Conservation (phyloP, 1,284 basidiomycete genomes). For the Mrakiaceae sp. region DNA sequence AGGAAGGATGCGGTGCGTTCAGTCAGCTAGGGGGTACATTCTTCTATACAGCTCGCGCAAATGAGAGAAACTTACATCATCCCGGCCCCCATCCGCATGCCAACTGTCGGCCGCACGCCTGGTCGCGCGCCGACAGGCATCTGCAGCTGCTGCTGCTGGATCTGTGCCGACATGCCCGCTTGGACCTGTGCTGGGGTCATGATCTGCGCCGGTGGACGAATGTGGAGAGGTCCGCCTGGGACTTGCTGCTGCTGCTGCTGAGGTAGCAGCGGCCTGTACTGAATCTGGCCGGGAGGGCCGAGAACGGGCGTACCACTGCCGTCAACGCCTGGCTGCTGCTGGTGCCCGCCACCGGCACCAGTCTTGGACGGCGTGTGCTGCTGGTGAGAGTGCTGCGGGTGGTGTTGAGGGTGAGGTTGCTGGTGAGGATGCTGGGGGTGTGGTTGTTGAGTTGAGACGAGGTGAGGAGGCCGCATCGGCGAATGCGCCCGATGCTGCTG, state of each 20-base stretch:
- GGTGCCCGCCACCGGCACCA: background rate
- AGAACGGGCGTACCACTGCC: background rate
- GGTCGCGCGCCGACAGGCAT: background rate
- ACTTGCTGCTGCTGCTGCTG: background rate
- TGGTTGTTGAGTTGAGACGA: background rate
- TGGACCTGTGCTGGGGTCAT: no score
- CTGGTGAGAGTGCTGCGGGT: background rate
- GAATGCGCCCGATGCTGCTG: background rate
- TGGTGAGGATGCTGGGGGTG: background rate
- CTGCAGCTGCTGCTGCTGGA: background rate
- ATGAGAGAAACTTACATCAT: background rate
- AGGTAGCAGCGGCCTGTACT: background rate
- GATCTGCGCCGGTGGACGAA: background rate
- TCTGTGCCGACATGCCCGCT: background rate
- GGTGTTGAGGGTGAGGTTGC: background rate
- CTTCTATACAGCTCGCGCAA: background rate
- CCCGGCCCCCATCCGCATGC: background rate
- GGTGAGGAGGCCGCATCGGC: background rate
- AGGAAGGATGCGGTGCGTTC: no score
- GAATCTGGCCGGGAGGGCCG: background rate
- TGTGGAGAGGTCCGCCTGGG: background rate
- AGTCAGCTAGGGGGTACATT: background rate
- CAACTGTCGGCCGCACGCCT: background rate
- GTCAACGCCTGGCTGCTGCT: background rate
- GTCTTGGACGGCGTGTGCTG: background rate